Conservation (phyloP, 2,329 filamentous ascomycete species). For the Alternaria novae-zelandiae region DNA sequence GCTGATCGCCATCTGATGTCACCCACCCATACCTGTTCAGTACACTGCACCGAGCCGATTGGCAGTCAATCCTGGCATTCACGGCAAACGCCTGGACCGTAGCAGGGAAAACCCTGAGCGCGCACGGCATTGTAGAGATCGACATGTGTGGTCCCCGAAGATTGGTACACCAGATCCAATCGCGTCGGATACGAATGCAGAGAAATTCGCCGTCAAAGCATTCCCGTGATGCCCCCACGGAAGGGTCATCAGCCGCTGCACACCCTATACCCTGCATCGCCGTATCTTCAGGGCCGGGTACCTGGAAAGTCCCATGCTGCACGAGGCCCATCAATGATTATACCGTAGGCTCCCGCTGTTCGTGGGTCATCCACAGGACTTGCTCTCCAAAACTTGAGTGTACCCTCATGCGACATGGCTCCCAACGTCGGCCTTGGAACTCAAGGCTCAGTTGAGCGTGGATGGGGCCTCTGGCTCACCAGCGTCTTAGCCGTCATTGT, state of each 20-base stretch:
- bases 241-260: not conserved
- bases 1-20: constrained; percentile 14
- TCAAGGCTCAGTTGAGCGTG: constrained; percentile 26
- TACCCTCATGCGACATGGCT: constrained; percentile 17
- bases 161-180: constrained; percentile 9
- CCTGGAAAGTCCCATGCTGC: not conserved
- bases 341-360: constrained; percentile 2
- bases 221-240: not conserved
- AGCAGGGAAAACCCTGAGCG: constrained; percentile 4
- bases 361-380: not conserved
- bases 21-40: constrained; percentile 6
- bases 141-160: not conserved
- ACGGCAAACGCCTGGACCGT: not conserved
- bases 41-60: constrained; percentile 7
- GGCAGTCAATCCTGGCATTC: not conserved
- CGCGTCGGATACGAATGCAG: not conserved
- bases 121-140: not conserved
- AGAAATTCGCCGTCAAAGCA: not conserved
- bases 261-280: not conserved
- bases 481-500: constrained; percentile 28
- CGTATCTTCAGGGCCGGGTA: not conserved
- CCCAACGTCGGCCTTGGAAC: constrained; percentile 32
- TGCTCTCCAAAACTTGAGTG: not conserved
- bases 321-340: not conserved
- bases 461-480: constrained; percentile 31